Percentiles rank a stretch among this genome's conserved stretches.
phyloP scores from a whole-genome alignment of 208 protist species.

The Acanthamoeba triangularis region DNA sequence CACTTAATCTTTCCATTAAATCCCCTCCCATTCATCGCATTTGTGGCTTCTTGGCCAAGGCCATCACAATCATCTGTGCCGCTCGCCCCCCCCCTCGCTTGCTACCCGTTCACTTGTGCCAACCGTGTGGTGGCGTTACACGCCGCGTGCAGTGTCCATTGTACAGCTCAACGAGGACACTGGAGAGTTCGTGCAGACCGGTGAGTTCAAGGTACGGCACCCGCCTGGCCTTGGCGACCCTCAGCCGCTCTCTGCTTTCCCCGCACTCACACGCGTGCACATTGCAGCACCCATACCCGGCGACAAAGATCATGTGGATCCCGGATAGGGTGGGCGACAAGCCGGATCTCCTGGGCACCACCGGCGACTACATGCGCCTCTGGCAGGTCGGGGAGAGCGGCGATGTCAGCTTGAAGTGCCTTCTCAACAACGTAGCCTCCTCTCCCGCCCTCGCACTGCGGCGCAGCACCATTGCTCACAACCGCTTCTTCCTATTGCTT shows the following conservation, averaged over 20 bases:
- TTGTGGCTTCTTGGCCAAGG: neutral
- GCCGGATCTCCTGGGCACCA: conserved; percentile 97
- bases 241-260: conserved; percentile 47
- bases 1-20: conserved; percentile 77
- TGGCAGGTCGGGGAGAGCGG: conserved; percentile 95
- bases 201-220: conserved; percentile 96
- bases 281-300: conserved; percentile 78
- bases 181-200: conserved; percentile 86
- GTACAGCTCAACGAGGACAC: conserved; percentile 90
- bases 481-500: neutral
- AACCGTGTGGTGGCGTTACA: too few relatives aligned
- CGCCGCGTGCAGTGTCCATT: conserved; percentile 81
- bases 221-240: conserved; percentile 80
- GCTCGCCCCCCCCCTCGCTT: too few relatives aligned
- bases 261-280: too few relatives aligned
- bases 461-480: neutral
- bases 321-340: conserved; percentile 91
- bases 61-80: too few relatives aligned
- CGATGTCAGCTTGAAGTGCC: conserved; percentile 83
- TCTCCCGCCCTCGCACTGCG: neutral
- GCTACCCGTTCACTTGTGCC: too few relatives aligned
- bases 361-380: conserved; percentile 99
- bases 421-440: conserved; percentile 91
- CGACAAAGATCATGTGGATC: conserved; percentile 98
- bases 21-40: neutral